Percentiles rank a stretch among this genome's conserved stretches.
Evolutionary conservation across 768 basidiomycete species (phyloP).

Genomic region (Lentinula raphanica): DNA sequence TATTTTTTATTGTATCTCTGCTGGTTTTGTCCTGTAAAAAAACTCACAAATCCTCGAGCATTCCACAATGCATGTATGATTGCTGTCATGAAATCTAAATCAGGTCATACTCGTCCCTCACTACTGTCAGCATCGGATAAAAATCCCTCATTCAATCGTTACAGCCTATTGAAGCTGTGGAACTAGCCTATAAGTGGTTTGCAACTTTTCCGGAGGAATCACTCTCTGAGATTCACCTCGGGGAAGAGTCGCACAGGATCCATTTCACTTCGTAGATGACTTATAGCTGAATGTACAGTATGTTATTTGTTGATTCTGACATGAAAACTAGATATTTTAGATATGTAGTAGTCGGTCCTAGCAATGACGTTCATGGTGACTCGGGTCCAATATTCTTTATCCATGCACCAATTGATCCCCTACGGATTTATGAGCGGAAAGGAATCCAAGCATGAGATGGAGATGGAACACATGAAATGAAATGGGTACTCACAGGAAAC

Average conservation of each 20-base stretch:
- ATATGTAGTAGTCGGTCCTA: not conserved
- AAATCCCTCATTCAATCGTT: not conserved
- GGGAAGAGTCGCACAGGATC: too few relatives aligned
- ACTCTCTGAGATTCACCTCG: too few relatives aligned
- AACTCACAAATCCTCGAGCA: too few relatives aligned
- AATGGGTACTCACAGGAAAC: constrained; percentile 76
- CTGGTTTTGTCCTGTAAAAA: too few relatives aligned
- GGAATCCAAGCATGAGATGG: not conserved
- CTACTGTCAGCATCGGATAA: not conserved
- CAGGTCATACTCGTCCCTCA: not conserved
- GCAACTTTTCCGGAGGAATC: not conserved
- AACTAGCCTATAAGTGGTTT: not conserved
- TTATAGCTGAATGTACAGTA: too few relatives aligned
- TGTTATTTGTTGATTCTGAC: too few relatives aligned
- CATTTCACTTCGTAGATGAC: not conserved
- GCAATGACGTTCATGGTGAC: not conserved
- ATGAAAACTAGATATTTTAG: too few relatives aligned
- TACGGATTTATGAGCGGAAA: constrained; percentile 25
- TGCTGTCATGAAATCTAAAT: not conserved
- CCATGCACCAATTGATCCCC: constrained; percentile 96
- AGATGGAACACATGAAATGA: too few relatives aligned
- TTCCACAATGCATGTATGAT: too few relatives aligned
- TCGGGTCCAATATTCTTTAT: constrained; percentile 84
- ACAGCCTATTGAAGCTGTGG: not conserved
- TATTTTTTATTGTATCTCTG: too few relatives aligned